Base-by-base conservation (phyloP, 208 protist genomes). In the Tritrichomonas foetus region DNA sequence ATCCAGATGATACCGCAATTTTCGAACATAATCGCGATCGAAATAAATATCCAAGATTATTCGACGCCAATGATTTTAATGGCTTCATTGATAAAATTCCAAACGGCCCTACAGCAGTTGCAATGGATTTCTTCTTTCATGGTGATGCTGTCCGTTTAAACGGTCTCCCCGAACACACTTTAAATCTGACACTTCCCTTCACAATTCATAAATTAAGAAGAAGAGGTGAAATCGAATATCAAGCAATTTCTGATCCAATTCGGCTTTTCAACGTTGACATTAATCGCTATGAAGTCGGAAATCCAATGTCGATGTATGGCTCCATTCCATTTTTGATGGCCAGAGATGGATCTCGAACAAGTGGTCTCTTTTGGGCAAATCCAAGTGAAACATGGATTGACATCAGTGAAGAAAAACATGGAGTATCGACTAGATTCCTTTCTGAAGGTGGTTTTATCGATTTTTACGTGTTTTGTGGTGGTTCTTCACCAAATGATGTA, bases 231-330 rank as follows among this genome's bases (percentile, higher is more conserved):
- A 69, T 69, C n/a, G 64, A 69, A 30, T 69, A 69, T 69, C 64
- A 69, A 69, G 20, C 64, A 30, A 69, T 69, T n/a, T n/a, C 33
- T 49, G 94, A 96, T 22, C 97, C 97, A 13, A 99, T 99, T 95
- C 95, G 97, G 44, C 96, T 99, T 57, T 99, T 97, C 95, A 99
- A 99, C 95, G 96, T 98, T 0, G 99, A 99, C 94, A 97, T 99
- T 9, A 99, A 99, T 33, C 61, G 94, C 69, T 99, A 99, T 95
- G 97, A 98, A 74, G 92, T 99, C 1, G 97, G 99, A 94, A 97
- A 97, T 94, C 96, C 97, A 13, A 96, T 97, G 84, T 96, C 97
- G 0, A 96, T 99, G 20, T 99, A 99, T 96, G 98, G 98, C 33
- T 92, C 96, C 9, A 97, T 99, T 20, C 99, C 99, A 1, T 98